Conservation (phyloP, 306 rosid species). For the Cucumis hystrix region DNA sequence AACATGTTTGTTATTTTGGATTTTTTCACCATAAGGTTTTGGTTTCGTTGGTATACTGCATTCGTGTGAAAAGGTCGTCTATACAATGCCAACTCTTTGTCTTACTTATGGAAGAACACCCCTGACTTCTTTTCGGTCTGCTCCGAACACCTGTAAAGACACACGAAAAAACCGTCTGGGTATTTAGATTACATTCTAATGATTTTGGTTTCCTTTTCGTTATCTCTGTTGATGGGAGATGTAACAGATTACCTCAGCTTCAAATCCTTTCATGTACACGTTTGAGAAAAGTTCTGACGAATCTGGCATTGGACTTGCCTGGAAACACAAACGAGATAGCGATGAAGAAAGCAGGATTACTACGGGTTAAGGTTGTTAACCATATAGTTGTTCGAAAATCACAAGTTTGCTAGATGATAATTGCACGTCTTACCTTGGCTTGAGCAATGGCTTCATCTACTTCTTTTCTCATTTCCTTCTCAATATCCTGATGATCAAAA, state of each 20-base stretch:
- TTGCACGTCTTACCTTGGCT: constrained; percentile 56
- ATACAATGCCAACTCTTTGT: not conserved
- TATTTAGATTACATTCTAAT: not conserved
- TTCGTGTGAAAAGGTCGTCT: not conserved
- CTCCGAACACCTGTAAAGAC: constrained; percentile 49
- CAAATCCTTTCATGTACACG: constrained; percentile 51
- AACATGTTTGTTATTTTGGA: not conserved
- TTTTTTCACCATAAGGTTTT: not conserved
- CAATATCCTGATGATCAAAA: constrained; percentile 44
- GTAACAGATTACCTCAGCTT: constrained; percentile 47
- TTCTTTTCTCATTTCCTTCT: constrained; percentile 67
- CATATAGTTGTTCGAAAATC: not conserved
- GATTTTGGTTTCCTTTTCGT: not conserved
- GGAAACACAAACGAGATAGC: constrained; percentile 19
- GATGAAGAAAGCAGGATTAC: not conserved
- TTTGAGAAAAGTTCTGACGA: constrained; percentile 58
- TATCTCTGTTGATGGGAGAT: not conserved
- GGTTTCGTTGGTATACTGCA: not conserved
- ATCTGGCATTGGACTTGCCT: constrained; percentile 82
- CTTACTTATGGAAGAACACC: constrained; percentile 42
- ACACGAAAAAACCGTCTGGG: not conserved
- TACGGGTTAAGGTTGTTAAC: not conserved
- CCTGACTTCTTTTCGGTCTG: constrained; percentile 73
- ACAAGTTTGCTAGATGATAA: not conserved
- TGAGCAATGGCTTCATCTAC: constrained; percentile 85